A percentile compares a stretch with the other conserved stretches of the same genome.
Evolutionary conservation across 306 rosid species (phyloP).

Genomic region (Medicago ruthenica): DNA sequence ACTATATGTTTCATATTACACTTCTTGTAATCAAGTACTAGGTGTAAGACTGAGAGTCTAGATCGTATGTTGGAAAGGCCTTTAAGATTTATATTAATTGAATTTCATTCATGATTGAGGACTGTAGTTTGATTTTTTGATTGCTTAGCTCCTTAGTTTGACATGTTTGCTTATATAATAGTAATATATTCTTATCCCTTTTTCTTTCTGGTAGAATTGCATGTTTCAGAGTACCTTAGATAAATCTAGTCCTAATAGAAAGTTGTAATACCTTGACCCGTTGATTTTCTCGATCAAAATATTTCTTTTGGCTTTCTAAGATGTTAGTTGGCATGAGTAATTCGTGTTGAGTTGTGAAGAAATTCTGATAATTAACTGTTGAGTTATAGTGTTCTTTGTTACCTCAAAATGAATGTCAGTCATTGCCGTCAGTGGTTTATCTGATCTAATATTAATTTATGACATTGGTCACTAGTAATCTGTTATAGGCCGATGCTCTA

Average conservation of each 20-base stretch:
- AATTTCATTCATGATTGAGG: slow-evolving; percentile 27
- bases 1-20: slow-evolving; percentile 12
- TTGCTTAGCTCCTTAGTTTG: slow-evolving; percentile 17
- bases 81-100: slow-evolving; percentile 2
- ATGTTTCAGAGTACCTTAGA: background rate
- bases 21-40: slow-evolving; percentile 2
- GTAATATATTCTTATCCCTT: too few species aligned
- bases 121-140: background rate
- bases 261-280: slow-evolving; percentile 10
- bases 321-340: slow-evolving; percentile 26
- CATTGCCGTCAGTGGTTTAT: too few species aligned
- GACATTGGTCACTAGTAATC: too few species aligned
- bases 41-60: background rate
- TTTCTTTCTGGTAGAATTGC: too few species aligned
- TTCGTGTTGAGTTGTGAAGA: slow-evolving; percentile 15
- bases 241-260: slow-evolving; percentile 16
- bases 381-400: background rate
- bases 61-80: slow-evolving; percentile 9
- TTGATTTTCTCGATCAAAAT: background rate
- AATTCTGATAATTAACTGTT: slow-evolving; percentile 11
- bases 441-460: too few species aligned
- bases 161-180: background rate
- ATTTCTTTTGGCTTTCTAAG: slow-evolving; percentile 28
- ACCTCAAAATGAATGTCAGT: background rate
- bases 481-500: too few species aligned